Evolutionary conservation across 2,329 filamentous ascomycete species (phyloP), one percentile per base, ranked within the genome.

Genomic region (Cercospora sp.): DNA sequence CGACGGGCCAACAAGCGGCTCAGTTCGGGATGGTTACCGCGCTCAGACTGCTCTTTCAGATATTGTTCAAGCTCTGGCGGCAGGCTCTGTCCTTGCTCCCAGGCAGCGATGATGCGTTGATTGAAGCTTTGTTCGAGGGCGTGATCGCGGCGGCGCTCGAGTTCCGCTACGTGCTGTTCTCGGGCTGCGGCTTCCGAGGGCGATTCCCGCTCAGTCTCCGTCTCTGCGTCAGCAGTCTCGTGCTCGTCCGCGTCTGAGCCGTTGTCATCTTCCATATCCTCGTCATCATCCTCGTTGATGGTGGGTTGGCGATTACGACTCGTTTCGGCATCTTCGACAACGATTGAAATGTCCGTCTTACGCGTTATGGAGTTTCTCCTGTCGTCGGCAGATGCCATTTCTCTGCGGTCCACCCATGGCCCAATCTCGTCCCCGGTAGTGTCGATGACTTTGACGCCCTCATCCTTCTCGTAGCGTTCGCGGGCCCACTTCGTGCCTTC

Each of bases 401-500:
- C 70, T 67, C 72, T 68, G 20, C 74, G 65, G 45, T 79, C 76
- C 82, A 88, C 82, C 85, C 86, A 93, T 68, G 87, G 84, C 3
- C 82, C 81, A 66, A 94, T 89, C 26, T 86, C 89, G 73, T 91
- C 89, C 62, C 86, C 87, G 1, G 90, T 89, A 5, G 91, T 93
- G 76, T 94, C 91, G 59, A 82, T 80, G 70, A 94, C 92, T 31
- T 80, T 81, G 67, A 91, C 85, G 36, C 88, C 88, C 75, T 93
- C 90, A 75, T 94, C 91, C 66, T 86, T 85, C 82, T 94, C 91
- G 76, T 89, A 94, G 64, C 91, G 87, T 76, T 93, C 90, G 76
- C 93, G 90, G 69, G 91, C 91, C 91, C 91, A 94, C 69, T 89
- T 88, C 9, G 91, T 94, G 66, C 91, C 91, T 81, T 94, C 91